Percentiles rank a stretch among this genome's conserved stretches.
phyloP scores from a whole-genome alignment of 148 eudicot genomes.

The Beta vulgaris region DNA sequence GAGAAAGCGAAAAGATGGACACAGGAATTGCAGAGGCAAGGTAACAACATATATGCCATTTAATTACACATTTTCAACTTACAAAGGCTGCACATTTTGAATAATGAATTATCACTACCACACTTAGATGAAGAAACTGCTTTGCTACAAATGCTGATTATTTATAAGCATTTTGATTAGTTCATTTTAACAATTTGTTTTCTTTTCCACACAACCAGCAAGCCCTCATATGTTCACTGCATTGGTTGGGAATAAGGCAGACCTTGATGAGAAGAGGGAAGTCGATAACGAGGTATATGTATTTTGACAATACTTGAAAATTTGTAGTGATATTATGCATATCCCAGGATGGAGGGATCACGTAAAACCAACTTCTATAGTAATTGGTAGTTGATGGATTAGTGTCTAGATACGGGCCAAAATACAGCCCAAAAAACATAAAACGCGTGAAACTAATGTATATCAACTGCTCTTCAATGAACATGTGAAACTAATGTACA shows the following conservation, averaged over 20 bases:
- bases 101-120: neutral
- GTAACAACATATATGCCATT: conserved; percentile 24
- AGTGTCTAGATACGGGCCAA: no score
- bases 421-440: no score
- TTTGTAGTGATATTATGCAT: neutral
- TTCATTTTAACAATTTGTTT: neutral
- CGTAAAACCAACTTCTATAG: no score
- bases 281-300: conserved; percentile 48
- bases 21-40: conserved; percentile 65
- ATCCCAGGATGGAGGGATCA: no score
- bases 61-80: neutral
- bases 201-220: conserved; percentile 27
- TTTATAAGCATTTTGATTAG: neutral
- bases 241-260: conserved; percentile 53
- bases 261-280: conserved; percentile 39
- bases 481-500: no score
- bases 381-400: no score
- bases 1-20: conserved; percentile 67
- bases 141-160: neutral
- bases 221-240: conserved; percentile 39
- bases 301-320: neutral
- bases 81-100: neutral
- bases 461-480: no score
- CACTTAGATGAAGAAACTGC: neutral
- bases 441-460: no score